Percentiles rank a stretch among this genome's conserved stretches.
phyloP scores from a whole-genome alignment of 208 protist species.

The Sergeia podlipaevii region DNA sequence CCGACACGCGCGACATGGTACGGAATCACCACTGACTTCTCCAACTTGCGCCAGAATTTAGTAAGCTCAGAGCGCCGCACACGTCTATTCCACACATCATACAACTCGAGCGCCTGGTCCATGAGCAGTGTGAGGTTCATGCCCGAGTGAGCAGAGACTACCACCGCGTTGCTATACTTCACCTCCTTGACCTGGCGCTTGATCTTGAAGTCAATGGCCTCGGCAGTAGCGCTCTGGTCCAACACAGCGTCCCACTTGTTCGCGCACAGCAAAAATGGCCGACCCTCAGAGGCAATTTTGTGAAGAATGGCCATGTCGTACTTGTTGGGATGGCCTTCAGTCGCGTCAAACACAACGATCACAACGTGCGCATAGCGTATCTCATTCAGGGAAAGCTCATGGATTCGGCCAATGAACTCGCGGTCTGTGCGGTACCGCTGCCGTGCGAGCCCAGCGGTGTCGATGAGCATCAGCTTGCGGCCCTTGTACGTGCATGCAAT shows the following conservation, averaged over 20 bases:
- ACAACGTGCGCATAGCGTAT: constrained; percentile 87
- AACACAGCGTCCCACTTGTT: constrained; percentile 94
- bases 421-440: constrained; percentile 73
- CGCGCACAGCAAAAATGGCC: constrained; percentile 84
- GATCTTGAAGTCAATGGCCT: constrained; percentile 93
- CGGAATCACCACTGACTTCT: constrained; percentile 88
- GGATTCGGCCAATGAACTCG: constrained; percentile 80
- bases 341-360: constrained; percentile 90
- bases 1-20: constrained; percentile 85
- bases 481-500: constrained; percentile 87
- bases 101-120: constrained; percentile 79
- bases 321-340: constrained; percentile 90
- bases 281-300: constrained; percentile 77
- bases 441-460: constrained; percentile 83
- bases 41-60: constrained; percentile 88
- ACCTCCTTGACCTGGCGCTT: constrained; percentile 88
- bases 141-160: constrained; percentile 82
- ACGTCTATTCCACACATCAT: constrained; percentile 91
- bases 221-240: constrained; percentile 82
- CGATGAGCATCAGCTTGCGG: constrained; percentile 83
- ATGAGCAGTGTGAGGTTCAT: constrained; percentile 88
- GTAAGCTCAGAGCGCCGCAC: constrained; percentile 79
- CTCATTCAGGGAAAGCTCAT: constrained; percentile 71
- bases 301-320: constrained; percentile 91
- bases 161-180: constrained; percentile 89